phyloP scores from a whole-genome alignment of 73 alveolate genomes.

The Uronychia setigera region DNA sequence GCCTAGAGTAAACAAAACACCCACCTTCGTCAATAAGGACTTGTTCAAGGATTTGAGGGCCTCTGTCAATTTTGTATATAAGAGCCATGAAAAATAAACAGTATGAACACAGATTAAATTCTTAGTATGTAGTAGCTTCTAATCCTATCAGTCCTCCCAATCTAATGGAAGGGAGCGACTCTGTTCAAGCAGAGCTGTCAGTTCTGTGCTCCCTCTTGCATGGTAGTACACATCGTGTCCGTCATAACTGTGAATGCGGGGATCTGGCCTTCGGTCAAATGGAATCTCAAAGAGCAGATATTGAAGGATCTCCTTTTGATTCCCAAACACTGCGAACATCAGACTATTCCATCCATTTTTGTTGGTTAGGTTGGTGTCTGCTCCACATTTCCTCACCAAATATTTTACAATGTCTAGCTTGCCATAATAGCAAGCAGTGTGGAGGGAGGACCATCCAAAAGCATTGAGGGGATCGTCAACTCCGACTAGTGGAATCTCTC shows the following conservation, averaged over 20 bases:
- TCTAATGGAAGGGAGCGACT: too few species aligned
- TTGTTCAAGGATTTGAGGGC: too few species aligned
- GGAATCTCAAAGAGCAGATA: constrained; percentile 30
- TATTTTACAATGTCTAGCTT: constrained; percentile 9
- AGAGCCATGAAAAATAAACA: too few species aligned
- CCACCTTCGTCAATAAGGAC: too few species aligned
- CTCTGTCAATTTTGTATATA: too few species aligned
- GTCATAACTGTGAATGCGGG: not conserved
- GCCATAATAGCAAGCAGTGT: constrained; percentile 72
- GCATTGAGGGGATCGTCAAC: constrained; percentile 26
- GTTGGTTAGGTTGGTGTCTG: constrained; percentile 18
- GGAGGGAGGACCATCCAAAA: constrained; percentile 78
- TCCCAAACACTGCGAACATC: constrained; percentile 42
- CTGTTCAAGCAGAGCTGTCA: too few species aligned
- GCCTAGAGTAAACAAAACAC: too few species aligned
- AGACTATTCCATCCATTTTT: constrained; percentile 43
- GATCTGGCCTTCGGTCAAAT: not conserved
- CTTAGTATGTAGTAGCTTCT: too few species aligned
- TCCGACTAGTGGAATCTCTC: not conserved
- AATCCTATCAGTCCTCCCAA: too few species aligned
- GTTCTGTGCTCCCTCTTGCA: too few species aligned
- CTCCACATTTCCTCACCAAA: constrained; percentile 4
- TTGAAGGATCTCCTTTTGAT: constrained; percentile 35
- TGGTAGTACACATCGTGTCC: not conserved
- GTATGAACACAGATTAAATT: too few species aligned